Evolutionary conservation across 1,284 basidiomycete species (phyloP).

Genomic region (Thecaphora thlaspeos): DNA sequence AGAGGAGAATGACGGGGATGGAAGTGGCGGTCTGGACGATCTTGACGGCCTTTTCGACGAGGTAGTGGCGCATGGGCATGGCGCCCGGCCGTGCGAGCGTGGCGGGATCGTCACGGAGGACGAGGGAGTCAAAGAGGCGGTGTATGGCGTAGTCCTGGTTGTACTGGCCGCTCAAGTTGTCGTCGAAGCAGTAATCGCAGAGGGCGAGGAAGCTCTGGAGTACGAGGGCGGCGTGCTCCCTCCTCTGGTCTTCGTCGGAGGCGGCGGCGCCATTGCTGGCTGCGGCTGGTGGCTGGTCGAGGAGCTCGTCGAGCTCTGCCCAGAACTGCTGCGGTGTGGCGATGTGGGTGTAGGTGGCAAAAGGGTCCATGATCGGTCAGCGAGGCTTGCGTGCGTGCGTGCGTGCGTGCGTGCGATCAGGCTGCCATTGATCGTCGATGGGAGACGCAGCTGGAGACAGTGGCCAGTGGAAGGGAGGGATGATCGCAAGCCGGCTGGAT

Average conservation of each 20-base stretch:
- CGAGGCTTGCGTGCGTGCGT: too few relatives aligned
- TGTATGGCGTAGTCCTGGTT: constrained; percentile 40
- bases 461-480: too few relatives aligned
- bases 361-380: constrained; percentile 34
- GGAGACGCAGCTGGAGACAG: too few relatives aligned
- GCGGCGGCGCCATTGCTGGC: neutral
- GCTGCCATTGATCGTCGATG: too few relatives aligned
- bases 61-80: constrained; percentile 28
- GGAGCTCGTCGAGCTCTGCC: constrained; percentile 46
- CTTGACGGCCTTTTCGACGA: constrained; percentile 27
- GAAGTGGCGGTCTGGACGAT: constrained; percentile 64
- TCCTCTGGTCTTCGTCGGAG: constrained; percentile 1
- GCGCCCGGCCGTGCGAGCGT: neutral
- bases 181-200: constrained; percentile 37
- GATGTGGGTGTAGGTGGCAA: constrained; percentile 35
- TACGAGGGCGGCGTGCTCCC: constrained; percentile 23
- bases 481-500: neutral
- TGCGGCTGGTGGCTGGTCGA: constrained; percentile 15
- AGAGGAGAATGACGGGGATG: constrained; percentile 77
- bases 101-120: constrained; percentile 19
- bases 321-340: constrained; percentile 43
- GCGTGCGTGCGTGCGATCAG: too few relatives aligned
- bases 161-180: constrained; percentile 24
- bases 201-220: constrained; percentile 42
- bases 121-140: constrained; percentile 30